Evolutionary conservation across 306 rosid genomes (phyloP).

Genomic region (Abrus pulchellus): DNA sequence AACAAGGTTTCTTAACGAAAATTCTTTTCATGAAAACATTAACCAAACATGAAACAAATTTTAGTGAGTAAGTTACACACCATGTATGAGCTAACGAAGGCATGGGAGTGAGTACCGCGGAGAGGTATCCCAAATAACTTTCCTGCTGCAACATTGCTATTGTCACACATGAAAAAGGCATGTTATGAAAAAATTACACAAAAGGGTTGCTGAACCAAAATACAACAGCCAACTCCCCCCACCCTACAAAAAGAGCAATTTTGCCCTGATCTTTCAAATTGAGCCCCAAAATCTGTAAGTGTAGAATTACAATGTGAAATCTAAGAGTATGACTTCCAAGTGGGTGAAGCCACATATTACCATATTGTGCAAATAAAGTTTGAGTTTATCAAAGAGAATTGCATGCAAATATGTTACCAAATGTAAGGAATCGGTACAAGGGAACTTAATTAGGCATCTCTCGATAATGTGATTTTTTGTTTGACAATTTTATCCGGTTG

Average conservation of each 20-base stretch:
- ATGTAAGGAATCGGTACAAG: constrained; percentile 23
- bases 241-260: not conserved
- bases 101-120: constrained; percentile 99
- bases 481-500: constrained; percentile 1
- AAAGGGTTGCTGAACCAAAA: constrained; percentile 29
- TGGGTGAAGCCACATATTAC: constrained; percentile 10
- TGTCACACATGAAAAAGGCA: constrained; percentile 49
- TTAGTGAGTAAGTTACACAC: constrained; percentile 64
- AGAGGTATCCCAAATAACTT: constrained; percentile 94
- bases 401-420: not conserved
- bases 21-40: constrained; percentile 28
- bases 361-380: constrained; percentile 5
- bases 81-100: constrained; percentile 98
- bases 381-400: constrained; percentile 8
- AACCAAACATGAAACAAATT: constrained; percentile 33
- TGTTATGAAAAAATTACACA: constrained; percentile 44
- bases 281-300: not conserved
- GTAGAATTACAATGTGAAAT: not conserved
- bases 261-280: not conserved
- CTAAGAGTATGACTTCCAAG: constrained; percentile 10
- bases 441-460: constrained; percentile 26
- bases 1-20: constrained; percentile 5
- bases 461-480: constrained; percentile 26
- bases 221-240: not conserved
- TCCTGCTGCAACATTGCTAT: constrained; percentile 99